Base-by-base conservation (phyloP, 75 land plant species). In the Ceratopteris richardii region DNA sequence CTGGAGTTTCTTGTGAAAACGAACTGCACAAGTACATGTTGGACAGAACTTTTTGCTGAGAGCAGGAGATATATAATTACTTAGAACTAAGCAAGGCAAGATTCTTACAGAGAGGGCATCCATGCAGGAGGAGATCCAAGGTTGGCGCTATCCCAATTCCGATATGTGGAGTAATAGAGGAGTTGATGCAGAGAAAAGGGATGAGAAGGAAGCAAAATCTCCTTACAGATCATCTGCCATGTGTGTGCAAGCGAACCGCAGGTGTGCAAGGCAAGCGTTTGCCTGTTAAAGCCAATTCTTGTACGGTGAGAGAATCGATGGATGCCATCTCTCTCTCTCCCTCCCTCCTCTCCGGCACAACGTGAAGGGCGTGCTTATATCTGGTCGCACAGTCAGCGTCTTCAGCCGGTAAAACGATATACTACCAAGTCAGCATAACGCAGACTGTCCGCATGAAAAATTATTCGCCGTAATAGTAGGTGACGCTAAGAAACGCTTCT, bases 161-260 rank as follows among this genome's bases (percentile, higher is more conserved):
- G 63, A 64, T 76, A 92, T 50, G 77, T 75, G 2, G 87, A 78
- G 63, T 88, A 78, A 37, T 82, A 92, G 65, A 92, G 69, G 82
- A 88, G 72, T 69, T 80, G 86, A 59, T 92, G 97, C 40, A 88
- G 58, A 1, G 89, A 21, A 58, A 82, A 88, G 14, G 97, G 94
- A 17, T 73, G 84, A 14, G 69, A 51, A 14, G 89, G 97, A n/a
- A 4, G 50, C 18, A 92, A 78, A 48, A 92, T 24, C 0, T 50
- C 51, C 42, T 59, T 70, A 21, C 76, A 80, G 42, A 85, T 70
- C 11, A 6, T 20, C 30, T 20, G 58, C 97, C 97, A 92, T 11
- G 78, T 67, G 25, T 40, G 40, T 16, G 80, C 75, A 41, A 37
- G 26, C 29, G 52, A 61, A 29, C 73, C 51, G 51, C 25, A 52